Conservation (phyloP, 257 asterid genomes). For the Ilex asprella region DNA sequence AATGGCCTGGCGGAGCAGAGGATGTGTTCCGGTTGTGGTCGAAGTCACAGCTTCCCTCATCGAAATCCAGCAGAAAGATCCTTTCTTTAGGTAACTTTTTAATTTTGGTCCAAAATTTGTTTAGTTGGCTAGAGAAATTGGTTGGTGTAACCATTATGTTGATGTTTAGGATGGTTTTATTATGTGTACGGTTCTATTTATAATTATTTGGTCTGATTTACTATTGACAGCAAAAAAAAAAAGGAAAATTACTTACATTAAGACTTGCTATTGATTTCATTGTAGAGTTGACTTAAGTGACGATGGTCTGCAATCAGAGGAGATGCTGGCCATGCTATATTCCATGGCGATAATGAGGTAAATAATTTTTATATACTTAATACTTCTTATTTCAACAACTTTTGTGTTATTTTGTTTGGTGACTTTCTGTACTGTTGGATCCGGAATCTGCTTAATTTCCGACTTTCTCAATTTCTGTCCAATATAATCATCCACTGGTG, state of each 20-base stretch:
- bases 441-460: too few species aligned
- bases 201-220: not conserved
- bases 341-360: conserved; percentile 87
- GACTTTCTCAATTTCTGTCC: too few species aligned
- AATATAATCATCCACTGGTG: too few species aligned
- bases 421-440: too few species aligned
- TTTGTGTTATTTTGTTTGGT: not conserved
- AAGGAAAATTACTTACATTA: too few species aligned
- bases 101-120: not conserved
- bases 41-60: conserved; percentile 70
- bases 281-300: conserved; percentile 49
- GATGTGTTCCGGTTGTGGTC: conserved; percentile 57
- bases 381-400: not conserved
- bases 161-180: not conserved
- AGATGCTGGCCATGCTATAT: conserved; percentile 62
- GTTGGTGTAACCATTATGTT: not conserved
- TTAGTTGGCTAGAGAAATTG: not conserved
- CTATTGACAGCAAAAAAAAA: not conserved
- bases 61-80: conserved; percentile 84
- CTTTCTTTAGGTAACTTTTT: conserved; percentile 45
- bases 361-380: not conserved
- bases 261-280: not conserved
- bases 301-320: conserved; percentile 51
- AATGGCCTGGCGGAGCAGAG: conserved; percentile 81
- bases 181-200: not conserved